Conservation (phyloP, 164 flowering plant species). For the Cinnamomum chago region DNA sequence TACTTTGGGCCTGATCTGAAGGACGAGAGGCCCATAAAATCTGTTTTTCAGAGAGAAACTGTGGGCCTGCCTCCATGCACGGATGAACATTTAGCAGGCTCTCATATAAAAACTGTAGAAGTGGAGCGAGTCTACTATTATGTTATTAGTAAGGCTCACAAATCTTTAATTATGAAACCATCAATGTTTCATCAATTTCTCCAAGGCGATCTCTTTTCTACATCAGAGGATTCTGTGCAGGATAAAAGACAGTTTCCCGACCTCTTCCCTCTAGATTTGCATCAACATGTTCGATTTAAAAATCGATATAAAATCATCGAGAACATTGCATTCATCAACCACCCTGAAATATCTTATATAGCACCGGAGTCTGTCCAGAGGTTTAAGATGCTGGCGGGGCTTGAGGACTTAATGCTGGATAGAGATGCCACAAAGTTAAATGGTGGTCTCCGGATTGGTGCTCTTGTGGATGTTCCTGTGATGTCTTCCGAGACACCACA, state of each 20-base stretch:
- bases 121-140: slow-evolving; percentile 39
- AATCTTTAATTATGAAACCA: slow-evolving; percentile 26
- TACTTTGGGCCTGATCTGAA: slow-evolving; percentile 64
- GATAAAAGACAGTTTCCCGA: slow-evolving; percentile 38
- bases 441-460: not conserved
- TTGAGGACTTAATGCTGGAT: slow-evolving; percentile 28
- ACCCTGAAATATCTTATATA: slow-evolving; percentile 37
- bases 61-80: slow-evolving; percentile 44
- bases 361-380: slow-evolving; percentile 33
- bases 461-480: slow-evolving; percentile 1
- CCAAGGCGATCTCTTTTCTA: slow-evolving; percentile 28
- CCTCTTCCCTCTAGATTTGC: slow-evolving; percentile 39
- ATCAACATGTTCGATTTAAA: slow-evolving; percentile 23
- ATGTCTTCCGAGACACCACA: not conserved
- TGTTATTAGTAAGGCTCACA: slow-evolving; percentile 40
- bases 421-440: slow-evolving; percentile 21
- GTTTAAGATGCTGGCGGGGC: slow-evolving; percentile 47
- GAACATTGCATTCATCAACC: slow-evolving; percentile 36
- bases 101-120: slow-evolving; percentile 33
- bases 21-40: slow-evolving; percentile 27
- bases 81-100: slow-evolving; percentile 33
- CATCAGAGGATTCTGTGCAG: slow-evolving; percentile 5
- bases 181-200: slow-evolving; percentile 30
- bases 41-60: slow-evolving; percentile 41
- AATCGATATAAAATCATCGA: slow-evolving; percentile 24